Base-by-base conservation (phyloP, 176 grass and related monocot genomes). In the Aegilops speltoides region DNA sequence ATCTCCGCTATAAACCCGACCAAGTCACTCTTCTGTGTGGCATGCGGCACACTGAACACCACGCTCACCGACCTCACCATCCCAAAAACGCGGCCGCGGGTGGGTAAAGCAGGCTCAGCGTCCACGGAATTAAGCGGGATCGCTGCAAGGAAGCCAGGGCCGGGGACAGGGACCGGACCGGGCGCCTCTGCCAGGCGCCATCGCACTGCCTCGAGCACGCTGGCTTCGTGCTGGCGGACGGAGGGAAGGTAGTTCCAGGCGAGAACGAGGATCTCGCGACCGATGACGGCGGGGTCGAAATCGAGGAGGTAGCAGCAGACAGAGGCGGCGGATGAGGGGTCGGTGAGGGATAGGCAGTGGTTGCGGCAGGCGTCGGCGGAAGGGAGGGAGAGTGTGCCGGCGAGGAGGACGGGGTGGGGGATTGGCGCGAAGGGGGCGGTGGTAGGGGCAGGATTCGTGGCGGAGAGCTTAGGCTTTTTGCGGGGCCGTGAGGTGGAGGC, bases 181-280 rank as follows among this genome's bases (percentile, higher is more conserved):
- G 13, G 24, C 15, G 40, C 20, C 23, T 52, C 86, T 4, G 84
- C 32, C 36, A 96, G 77, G 83, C 80, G 45, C 97, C 97, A 98
- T 23, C 88, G 85, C 22, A 98, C 80, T 68, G 93, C 94, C 83
- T 98, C 97, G 41, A 98, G 81, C 84, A 91, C 90, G 73, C 92
- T 87, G n/a, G 65, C 67, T 19, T 68, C 79, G 28, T 84, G 73
- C 16, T 61, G 79, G 78, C 79, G 76, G 65, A 88, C 10, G 29
- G 88, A 25, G 9, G 94, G 94, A 28, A 98, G 69, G 89, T 91
- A 96, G 71, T 96, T 96, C 97, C 97, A 98, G 22, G 97, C 94
- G 64, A 91, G 85, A 19, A 96, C 73, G 64, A 73, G 84, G 54
- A 98, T 86, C 80, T 88, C 89, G 23, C 82, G 81, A 24, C 92